Conservation (phyloP, 495 filamentous ascomycete genomes). For the Amphirosellinia nigrospora region DNA sequence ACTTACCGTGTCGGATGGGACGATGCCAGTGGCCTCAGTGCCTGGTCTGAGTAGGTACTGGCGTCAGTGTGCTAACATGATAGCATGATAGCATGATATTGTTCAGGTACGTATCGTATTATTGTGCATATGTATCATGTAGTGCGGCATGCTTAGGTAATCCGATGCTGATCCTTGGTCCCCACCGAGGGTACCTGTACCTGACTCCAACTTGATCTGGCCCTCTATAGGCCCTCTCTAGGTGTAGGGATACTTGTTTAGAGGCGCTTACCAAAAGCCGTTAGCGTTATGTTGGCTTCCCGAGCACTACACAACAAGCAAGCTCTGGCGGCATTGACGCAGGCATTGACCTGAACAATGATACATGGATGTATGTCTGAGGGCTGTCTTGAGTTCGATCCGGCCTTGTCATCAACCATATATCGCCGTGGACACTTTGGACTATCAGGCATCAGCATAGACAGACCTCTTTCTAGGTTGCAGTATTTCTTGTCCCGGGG, state of each 20-base stretch:
- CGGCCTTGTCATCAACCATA: slow-evolving; percentile 2
- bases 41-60: background rate
- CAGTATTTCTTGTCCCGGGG: background rate
- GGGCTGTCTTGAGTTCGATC: background rate
- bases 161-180: background rate
- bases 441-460: slow-evolving; percentile 19
- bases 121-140: slow-evolving; percentile 10
- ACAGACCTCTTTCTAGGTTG: slow-evolving; percentile 15
- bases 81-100: background rate
- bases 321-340: slow-evolving; percentile 1
- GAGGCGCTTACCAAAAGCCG: background rate
- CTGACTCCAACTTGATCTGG: no score
- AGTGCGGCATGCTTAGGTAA: background rate
- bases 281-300: background rate
- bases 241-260: background rate
- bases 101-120: background rate
- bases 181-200: no score
- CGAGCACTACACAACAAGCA: no score
- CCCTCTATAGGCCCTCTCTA: no score
- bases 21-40: slow-evolving; percentile 1
- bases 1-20: slow-evolving; percentile 6
- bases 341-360: background rate
- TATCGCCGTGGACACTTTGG: no score
- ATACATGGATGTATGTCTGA: background rate
- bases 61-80: slow-evolving; percentile 1